phyloP scores from a whole-genome alignment of 768 basidiomycete species.

The Rossbeevera mucosa region DNA sequence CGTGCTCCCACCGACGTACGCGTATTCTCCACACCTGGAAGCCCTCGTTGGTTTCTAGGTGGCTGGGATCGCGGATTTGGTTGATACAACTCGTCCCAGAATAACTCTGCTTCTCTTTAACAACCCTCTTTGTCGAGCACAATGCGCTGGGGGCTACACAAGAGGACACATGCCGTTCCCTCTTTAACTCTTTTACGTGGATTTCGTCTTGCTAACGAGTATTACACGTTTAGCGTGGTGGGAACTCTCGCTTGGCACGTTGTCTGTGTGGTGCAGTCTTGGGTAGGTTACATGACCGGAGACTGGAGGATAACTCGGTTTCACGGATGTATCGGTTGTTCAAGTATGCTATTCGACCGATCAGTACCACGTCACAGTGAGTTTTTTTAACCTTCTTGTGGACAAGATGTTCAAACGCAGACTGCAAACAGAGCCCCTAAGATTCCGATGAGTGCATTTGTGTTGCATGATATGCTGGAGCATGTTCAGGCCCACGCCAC shows the following conservation, averaged over 20 bases:
- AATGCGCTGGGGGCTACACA: constrained; percentile 84
- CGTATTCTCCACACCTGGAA: constrained; percentile 34
- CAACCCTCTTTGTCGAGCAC: constrained; percentile 79
- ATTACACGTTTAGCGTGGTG: constrained; percentile 40
- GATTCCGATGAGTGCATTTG: constrained; percentile 78
- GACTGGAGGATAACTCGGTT: constrained; percentile 25
- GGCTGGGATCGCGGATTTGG: constrained; percentile 39
- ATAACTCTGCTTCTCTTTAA: constrained; percentile 58
- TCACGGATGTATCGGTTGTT: constrained; percentile 61
- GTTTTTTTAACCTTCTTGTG: constrained; percentile 29
- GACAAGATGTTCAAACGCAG: not conserved
- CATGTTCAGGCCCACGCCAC: constrained; percentile 89
- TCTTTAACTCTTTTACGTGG: too few species aligned
- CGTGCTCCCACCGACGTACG: constrained; percentile 60
- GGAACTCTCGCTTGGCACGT: constrained; percentile 60
- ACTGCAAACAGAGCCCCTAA: constrained; percentile 29
- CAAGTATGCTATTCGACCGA: constrained; percentile 79
- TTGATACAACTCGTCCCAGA: constrained; percentile 97
- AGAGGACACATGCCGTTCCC: constrained; percentile 84
- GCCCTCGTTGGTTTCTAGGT: constrained; percentile 54
- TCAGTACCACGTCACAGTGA: constrained; percentile 58
- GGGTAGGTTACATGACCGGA: constrained; percentile 62
- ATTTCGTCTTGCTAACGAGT: constrained; percentile 19
- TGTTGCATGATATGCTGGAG: constrained; percentile 89
- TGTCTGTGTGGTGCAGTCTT: constrained; percentile 84